Evolutionary conservation across 1,284 basidiomycete genomes (phyloP).

Genomic region (Sphagnurus paluster): DNA sequence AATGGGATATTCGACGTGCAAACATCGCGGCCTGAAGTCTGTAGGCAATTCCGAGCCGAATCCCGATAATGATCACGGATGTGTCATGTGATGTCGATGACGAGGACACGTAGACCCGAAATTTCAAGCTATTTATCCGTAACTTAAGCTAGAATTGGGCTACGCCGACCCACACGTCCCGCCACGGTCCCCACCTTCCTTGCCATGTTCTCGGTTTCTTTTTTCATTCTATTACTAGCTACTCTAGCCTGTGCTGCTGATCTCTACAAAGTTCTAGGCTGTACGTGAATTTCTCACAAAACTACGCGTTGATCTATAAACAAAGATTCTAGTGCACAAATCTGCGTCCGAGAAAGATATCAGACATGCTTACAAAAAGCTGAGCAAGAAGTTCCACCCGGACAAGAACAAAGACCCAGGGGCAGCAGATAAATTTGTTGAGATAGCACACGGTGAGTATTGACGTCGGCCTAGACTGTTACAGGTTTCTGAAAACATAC

Average conservation of each 20-base stretch:
- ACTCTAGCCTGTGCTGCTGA: slow-evolving; percentile 61
- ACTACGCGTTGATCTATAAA: slow-evolving; percentile 13
- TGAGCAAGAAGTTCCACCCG: slow-evolving; percentile 89
- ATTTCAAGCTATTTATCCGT: slow-evolving; percentile 2
- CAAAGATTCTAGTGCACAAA: slow-evolving; percentile 56
- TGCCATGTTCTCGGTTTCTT: slow-evolving; percentile 33
- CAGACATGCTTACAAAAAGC: slow-evolving; percentile 86
- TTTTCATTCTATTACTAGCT: slow-evolving; percentile 44
- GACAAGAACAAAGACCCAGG: slow-evolving; percentile 90
- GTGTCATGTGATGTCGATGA: slow-evolving; percentile 12
- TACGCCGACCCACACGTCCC: no score
- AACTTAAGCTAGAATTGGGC: no score
- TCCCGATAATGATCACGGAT: slow-evolving; percentile 1
- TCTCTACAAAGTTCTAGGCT: slow-evolving; percentile 73
- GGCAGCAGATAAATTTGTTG: slow-evolving; percentile 85
- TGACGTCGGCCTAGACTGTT: slow-evolving; percentile 1
- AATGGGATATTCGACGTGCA: slow-evolving; percentile 16
- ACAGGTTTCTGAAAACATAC: slow-evolving; percentile 13
- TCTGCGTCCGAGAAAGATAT: slow-evolving; percentile 87
- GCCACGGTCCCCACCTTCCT: slow-evolving; percentile 22
- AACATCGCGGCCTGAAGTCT: slow-evolving; percentile 14
- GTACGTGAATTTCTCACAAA: slow-evolving; percentile 46
- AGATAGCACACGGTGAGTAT: slow-evolving; percentile 79
- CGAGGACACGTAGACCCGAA: slow-evolving; percentile 21
- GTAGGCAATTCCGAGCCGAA: neutral